Percentiles rank a stretch among this genome's conserved stretches.
Evolutionary conservation across 2,329 filamentous ascomycete species (phyloP).

Genomic region (Cladophialophora chaetospira): DNA sequence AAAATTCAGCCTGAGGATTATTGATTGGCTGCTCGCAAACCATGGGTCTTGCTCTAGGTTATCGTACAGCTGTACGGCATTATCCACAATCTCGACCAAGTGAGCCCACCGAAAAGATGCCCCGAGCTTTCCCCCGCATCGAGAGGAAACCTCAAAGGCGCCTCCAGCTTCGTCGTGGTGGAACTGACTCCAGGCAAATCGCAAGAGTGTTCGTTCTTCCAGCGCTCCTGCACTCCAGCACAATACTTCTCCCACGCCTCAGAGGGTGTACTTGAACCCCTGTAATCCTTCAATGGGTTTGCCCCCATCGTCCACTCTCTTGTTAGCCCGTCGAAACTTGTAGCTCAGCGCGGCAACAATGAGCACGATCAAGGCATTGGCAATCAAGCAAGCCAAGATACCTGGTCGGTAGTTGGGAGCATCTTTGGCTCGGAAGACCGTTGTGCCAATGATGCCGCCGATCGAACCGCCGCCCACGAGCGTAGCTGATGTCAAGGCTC

Average conservation of each 20-base stretch:
- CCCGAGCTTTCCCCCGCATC: no score
- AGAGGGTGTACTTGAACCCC: conserved; percentile 42
- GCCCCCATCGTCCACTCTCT: conserved; percentile 42
- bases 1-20: no score
- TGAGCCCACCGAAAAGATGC: no score
- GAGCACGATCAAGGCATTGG: conserved; percentile 20
- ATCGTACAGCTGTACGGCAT: no score
- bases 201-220: not conserved
- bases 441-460: conserved; percentile 1
- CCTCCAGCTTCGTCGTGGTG: no score
- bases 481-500: not conserved
- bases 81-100: no score
- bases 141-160: no score
- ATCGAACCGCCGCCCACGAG: conserved; percentile 1
- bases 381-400: conserved; percentile 7
- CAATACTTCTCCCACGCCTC: not conserved
- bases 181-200: not conserved
- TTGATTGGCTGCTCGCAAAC: no score
- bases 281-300: conserved; percentile 52
- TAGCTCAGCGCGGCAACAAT: conserved; percentile 16
- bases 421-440: not conserved
- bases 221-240: not conserved
- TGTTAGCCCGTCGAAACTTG: conserved; percentile 25
- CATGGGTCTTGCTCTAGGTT: no score
- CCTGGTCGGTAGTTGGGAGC: conserved; percentile 1